Conservation (phyloP, 129 eudicot species). For the Dittrichia graveolens region DNA sequence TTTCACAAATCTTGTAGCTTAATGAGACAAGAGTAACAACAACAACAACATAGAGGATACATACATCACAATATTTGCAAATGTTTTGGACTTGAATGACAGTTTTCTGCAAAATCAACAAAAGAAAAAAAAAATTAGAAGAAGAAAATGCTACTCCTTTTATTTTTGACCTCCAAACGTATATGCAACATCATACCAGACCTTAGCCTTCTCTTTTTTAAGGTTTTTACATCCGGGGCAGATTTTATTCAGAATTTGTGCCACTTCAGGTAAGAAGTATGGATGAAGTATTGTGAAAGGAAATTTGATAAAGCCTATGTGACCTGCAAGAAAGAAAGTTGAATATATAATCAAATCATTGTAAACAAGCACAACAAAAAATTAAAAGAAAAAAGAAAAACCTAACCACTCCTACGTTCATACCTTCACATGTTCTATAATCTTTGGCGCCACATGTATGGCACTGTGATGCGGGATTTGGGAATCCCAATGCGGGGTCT, state of each 20-base stretch:
- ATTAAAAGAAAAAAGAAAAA: not conserved
- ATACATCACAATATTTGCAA: slow-evolving; percentile 88
- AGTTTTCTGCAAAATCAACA: slow-evolving; percentile 46
- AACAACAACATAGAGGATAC: slow-evolving; percentile 26
- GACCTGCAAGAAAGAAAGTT: slow-evolving; percentile 55
- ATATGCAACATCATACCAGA: slow-evolving; percentile 51
- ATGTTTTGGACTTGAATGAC: slow-evolving; percentile 19
- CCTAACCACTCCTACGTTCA: not conserved
- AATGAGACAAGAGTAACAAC: not conserved
- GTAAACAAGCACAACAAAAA: not conserved
- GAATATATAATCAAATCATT: slow-evolving; percentile 1
- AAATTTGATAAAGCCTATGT: slow-evolving; percentile 70
- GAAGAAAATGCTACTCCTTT: too few relatives aligned
- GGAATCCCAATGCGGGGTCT: slow-evolving; percentile 82
- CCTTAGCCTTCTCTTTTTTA: slow-evolving; percentile 57
- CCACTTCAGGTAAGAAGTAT: slow-evolving; percentile 70
- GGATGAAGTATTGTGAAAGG: slow-evolving; percentile 81
- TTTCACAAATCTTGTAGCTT: slow-evolving; percentile 10
- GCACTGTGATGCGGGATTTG: slow-evolving; percentile 67
- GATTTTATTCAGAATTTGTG: slow-evolving; percentile 69
- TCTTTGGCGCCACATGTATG: slow-evolving; percentile 77
- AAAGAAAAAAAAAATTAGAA: not conserved
- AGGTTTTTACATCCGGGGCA: slow-evolving; percentile 82
- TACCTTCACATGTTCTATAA: slow-evolving; percentile 78
- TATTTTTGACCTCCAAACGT: not conserved